phyloP scores from a whole-genome alignment of 331 rosid genomes.

The Rosa hybrid region DNA sequence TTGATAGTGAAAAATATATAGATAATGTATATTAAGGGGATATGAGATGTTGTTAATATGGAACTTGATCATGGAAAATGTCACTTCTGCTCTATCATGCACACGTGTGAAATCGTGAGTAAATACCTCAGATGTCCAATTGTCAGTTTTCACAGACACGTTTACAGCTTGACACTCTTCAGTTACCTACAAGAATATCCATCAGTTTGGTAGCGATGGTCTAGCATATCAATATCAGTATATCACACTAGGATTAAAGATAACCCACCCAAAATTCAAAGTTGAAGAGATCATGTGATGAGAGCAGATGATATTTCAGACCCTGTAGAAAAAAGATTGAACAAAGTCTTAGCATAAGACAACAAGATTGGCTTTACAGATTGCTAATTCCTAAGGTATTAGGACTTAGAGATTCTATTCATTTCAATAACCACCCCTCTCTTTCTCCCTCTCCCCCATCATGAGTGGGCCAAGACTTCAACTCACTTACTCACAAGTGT shows the following conservation, averaged over 20 bases:
- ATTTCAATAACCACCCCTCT: not conserved
- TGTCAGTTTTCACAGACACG: constrained; percentile 70
- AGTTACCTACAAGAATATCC: constrained; percentile 59
- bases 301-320: constrained; percentile 66
- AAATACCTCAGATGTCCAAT: constrained; percentile 64
- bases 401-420: not conserved
- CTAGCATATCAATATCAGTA: constrained; percentile 22
- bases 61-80: constrained; percentile 10
- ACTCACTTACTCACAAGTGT: not conserved
- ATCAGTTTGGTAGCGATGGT: constrained; percentile 26
- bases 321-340: constrained; percentile 56
- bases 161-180: constrained; percentile 88
- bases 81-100: not conserved
- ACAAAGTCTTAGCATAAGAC: constrained; percentile 21
- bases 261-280: constrained; percentile 87
- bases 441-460: not conserved
- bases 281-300: constrained; percentile 85
- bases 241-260: constrained; percentile 29
- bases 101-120: not conserved
- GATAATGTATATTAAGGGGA: not conserved
- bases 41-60: not conserved
- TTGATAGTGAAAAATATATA: not conserved
- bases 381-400: not conserved
- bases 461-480: not conserved
- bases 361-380: constrained; percentile 14